Evolutionary conservation across 1,139 yeast genomes (phyloP).

Genomic region (Kodamaea ohmeri): DNA sequence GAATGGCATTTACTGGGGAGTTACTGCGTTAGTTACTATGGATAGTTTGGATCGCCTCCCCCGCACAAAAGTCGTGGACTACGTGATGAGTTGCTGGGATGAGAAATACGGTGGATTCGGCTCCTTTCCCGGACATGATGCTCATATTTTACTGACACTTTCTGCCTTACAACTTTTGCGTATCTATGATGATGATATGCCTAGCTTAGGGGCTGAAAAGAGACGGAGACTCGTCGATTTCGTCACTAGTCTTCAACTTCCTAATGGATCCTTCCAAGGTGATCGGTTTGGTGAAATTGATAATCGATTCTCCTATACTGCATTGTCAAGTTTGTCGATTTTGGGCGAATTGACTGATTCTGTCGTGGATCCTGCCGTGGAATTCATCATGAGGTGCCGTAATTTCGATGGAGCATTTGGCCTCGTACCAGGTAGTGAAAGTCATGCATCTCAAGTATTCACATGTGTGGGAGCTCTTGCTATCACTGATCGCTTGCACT

Average conservation of each 20-base stretch:
- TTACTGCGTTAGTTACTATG: slow-evolving; percentile 68
- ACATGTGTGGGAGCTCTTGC: slow-evolving; percentile 82
- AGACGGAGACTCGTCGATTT: slow-evolving; percentile 30
- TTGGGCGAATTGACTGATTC: slow-evolving; percentile 61
- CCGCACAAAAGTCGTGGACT: slow-evolving; percentile 58
- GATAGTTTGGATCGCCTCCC: slow-evolving; percentile 51
- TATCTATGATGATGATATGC: slow-evolving; percentile 57
- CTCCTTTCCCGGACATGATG: slow-evolving; percentile 85
- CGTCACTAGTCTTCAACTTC: slow-evolving; percentile 57
- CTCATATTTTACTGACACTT: slow-evolving; percentile 82
- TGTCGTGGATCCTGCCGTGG: slow-evolving; percentile 62
- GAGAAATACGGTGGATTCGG: slow-evolving; percentile 75
- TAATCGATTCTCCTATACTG: slow-evolving; percentile 84
- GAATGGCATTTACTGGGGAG: slow-evolving; percentile 96
- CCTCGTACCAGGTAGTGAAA: slow-evolving; percentile 88
- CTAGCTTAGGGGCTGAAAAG: slow-evolving; percentile 25
- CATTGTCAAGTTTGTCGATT: slow-evolving; percentile 68
- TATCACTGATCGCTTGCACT: slow-evolving; percentile 57
- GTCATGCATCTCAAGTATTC: slow-evolving; percentile 91
- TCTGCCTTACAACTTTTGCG: slow-evolving; percentile 80
- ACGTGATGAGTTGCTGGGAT: slow-evolving; percentile 69
- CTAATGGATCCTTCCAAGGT: slow-evolving; percentile 83
- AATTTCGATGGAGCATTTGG: slow-evolving; percentile 98
- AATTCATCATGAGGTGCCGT: slow-evolving; percentile 64
- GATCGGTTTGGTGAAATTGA: slow-evolving; percentile 91